phyloP scores from a whole-genome alignment of 805 yeast species.

The Lipomyces mesembrius region DNA sequence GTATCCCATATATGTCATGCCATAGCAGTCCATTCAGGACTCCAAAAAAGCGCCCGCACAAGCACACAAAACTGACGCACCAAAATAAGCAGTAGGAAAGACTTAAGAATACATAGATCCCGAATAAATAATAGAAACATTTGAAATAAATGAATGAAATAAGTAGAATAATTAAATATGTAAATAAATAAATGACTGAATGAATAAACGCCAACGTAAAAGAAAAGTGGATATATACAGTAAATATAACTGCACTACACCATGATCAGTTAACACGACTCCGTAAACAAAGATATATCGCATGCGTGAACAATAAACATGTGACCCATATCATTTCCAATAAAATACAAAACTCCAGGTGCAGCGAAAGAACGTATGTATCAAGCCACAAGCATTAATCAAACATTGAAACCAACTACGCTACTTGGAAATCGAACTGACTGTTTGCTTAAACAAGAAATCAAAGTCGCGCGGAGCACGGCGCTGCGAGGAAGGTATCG shows the following conservation, averaged over 20 bases:
- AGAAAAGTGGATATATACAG: neutral
- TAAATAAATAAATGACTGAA: neutral
- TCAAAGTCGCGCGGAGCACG: slow-evolving; percentile 24
- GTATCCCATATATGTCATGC: neutral
- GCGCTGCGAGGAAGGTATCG: neutral
- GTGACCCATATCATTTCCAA: neutral
- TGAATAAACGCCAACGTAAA: neutral
- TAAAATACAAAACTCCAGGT: neutral
- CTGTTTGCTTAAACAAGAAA: slow-evolving; percentile 13
- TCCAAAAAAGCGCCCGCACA: neutral
- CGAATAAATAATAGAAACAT: neutral
- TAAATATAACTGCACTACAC: neutral
- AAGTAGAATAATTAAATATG: too few relatives aligned
- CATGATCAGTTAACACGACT: neutral
- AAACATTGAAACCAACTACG: neutral
- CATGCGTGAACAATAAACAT: neutral
- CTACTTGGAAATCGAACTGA: neutral
- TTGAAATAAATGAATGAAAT: neutral
- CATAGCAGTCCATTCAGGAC: neutral
- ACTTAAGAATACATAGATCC: neutral
- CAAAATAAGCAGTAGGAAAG: neutral
- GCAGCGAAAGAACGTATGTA: neutral
- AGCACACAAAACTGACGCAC: neutral
- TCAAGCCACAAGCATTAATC: neutral
- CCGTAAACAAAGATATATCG: neutral